These are phyloP conservation scores for Cytospora chrysosperma DNA, from an alignment of 2,329 filamentous ascomycete genomes.

Conservation along the genomic window DNA sequence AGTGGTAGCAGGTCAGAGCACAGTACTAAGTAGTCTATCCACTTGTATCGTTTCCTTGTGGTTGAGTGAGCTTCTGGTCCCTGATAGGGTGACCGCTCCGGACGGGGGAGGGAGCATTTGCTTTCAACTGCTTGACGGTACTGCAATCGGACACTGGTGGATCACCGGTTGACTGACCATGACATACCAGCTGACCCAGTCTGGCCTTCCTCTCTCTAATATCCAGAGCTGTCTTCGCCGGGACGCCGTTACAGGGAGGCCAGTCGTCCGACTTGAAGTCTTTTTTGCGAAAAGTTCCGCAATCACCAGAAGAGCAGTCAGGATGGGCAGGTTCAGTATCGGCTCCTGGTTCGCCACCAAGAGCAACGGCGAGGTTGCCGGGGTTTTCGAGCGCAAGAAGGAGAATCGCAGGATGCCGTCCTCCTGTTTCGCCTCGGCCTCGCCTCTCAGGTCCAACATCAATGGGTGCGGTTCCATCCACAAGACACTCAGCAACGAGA, in stretches of 20 bases:
- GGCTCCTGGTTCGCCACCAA: conserved; percentile 36
- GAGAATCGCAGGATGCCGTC: conserved; percentile 37
- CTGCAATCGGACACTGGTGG: neutral
- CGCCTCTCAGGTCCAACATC: conserved; percentile 26
- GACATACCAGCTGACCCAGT: neutral
- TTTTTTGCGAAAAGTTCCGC: conserved; percentile 1
- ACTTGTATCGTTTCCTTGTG: neutral
- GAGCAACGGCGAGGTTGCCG: conserved; percentile 9
- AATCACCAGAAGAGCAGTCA: conserved; percentile 7
- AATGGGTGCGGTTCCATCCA: neutral
- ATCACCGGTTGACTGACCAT: neutral
- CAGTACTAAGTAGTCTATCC: neutral
- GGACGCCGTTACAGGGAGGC: neutral
- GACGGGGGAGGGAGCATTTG: neutral
- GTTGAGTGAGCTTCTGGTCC: neutral
- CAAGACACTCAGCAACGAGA: neutral
- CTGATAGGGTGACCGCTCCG: neutral
- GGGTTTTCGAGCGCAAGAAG: conserved; percentile 34
- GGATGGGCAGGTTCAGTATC: conserved; percentile 37
- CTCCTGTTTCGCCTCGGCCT: conserved; percentile 30
- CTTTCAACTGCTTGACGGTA: neutral
- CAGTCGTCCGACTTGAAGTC: neutral
- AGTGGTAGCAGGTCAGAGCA: neutral
- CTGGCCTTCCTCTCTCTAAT: neutral
- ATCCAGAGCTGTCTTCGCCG: neutral